phyloP scores from a whole-genome alignment of 768 basidiomycete species.

The Epithele typhae region DNA sequence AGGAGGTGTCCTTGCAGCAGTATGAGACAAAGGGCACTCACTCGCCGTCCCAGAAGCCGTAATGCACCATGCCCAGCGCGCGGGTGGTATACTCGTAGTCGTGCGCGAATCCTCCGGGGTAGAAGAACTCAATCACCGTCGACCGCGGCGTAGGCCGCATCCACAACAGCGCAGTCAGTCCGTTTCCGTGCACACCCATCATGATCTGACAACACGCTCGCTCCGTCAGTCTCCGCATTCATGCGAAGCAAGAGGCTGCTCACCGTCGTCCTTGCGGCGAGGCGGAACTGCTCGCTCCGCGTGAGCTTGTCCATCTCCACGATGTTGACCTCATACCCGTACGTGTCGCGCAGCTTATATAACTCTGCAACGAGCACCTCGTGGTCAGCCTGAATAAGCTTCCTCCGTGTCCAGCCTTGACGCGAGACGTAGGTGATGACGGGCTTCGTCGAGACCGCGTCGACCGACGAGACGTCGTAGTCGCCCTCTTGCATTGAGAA shows the following conservation, averaged over 20 bases:
- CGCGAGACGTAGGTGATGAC: constrained; percentile 93
- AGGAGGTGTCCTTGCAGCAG: constrained; percentile 1
- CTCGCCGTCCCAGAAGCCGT: constrained; percentile 79
- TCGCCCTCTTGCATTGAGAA: constrained; percentile 53
- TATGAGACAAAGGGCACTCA: constrained; percentile 21
- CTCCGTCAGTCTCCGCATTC: background rate
- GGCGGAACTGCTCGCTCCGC: constrained; percentile 70
- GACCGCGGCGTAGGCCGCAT: constrained; percentile 82
- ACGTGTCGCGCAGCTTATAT: constrained; percentile 56
- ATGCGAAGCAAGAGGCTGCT: constrained; percentile 21
- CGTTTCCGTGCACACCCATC: constrained; percentile 95
- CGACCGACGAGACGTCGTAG: constrained; percentile 38
- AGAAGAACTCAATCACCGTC: constrained; percentile 93
- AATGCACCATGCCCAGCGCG: constrained; percentile 81
- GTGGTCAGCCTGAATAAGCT: constrained; percentile 73
- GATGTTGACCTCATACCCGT: constrained; percentile 86
- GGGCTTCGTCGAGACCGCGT: constrained; percentile 38
- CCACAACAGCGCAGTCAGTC: constrained; percentile 84
- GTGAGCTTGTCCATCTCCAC: constrained; percentile 82
- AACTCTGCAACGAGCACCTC: constrained; percentile 74
- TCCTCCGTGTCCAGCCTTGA: constrained; percentile 85
- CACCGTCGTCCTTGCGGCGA: constrained; percentile 86
- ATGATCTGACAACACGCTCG: constrained; percentile 76
- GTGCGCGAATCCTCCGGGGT: constrained; percentile 75
- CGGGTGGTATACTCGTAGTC: constrained; percentile 82